phyloP scores from a whole-genome alignment of 192 early-diverging fungal genomes.

The Entomortierella lignicola region DNA sequence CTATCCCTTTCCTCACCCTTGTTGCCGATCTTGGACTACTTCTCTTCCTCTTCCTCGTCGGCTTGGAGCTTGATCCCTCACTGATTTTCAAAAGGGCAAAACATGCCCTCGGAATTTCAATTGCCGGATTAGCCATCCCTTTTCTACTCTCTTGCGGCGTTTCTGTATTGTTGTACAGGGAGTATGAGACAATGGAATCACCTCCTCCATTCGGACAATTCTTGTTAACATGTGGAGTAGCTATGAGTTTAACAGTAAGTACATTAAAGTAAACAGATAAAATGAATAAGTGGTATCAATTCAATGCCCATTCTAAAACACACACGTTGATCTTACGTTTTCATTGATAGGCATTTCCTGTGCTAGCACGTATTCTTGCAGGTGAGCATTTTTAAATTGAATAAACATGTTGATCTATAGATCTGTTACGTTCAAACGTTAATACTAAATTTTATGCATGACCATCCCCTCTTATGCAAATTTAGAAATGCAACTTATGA shows the following conservation, averaged over 20 bases:
- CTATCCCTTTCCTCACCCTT: slow-evolving; percentile 76
- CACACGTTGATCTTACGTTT: neutral
- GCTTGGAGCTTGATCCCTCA: slow-evolving; percentile 80
- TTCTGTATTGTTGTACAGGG: slow-evolving; percentile 9
- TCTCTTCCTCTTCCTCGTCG: slow-evolving; percentile 87
- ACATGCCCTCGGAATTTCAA: slow-evolving; percentile 69
- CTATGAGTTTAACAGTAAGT: slow-evolving; percentile 84
- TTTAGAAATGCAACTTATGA: slow-evolving; percentile 81
- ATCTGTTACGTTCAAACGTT: too few relatives aligned
- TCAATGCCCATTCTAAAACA: too few relatives aligned
- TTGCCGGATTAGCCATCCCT: slow-evolving; percentile 80
- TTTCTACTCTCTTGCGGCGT: slow-evolving; percentile 80
- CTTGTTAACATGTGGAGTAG: slow-evolving; percentile 85
- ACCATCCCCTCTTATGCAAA: too few relatives aligned
- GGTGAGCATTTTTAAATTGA: slow-evolving; percentile 21
- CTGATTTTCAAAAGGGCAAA: slow-evolving; percentile 66
- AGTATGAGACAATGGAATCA: slow-evolving; percentile 36
- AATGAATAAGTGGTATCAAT: too few relatives aligned
- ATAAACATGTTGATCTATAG: too few relatives aligned
- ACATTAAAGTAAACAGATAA: neutral
- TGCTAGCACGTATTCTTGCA: slow-evolving; percentile 89
- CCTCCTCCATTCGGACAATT: slow-evolving; percentile 70
- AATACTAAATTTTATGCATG: too few relatives aligned
- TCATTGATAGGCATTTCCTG: slow-evolving; percentile 79
- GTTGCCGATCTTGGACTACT: slow-evolving; percentile 87